Conservation (phyloP, 2,329 filamentous ascomycete species). For the Trichoderma citrinoviride region DNA sequence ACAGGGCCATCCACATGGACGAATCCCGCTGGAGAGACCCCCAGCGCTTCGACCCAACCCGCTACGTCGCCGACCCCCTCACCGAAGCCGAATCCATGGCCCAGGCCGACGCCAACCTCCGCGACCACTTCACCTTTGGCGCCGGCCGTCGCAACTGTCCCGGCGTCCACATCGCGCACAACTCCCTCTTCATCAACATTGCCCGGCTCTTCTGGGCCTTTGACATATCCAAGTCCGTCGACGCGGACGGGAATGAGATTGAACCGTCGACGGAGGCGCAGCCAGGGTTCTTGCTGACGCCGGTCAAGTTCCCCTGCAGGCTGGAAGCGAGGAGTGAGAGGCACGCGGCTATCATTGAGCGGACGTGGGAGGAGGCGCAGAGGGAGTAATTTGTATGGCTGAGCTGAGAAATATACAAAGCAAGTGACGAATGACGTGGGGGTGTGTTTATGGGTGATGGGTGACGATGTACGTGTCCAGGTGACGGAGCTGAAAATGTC, state of each 20-base stretch:
- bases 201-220: slow-evolving; percentile 50
- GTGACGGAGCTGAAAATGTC: background rate
- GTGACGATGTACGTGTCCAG: background rate
- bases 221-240: slow-evolving; percentile 30
- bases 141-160: slow-evolving; percentile 57
- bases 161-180: slow-evolving; percentile 54
- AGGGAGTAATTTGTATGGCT: background rate
- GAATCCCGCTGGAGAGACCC: slow-evolving; percentile 14
- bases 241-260: slow-evolving; percentile 8
- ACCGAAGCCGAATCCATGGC: slow-evolving; percentile 32
- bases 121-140: slow-evolving; percentile 55
- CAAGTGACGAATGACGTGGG: background rate
- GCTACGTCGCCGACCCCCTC: slow-evolving; percentile 29
- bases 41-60: slow-evolving; percentile 12
- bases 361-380: slow-evolving; percentile 10
- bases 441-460: background rate
- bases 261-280: slow-evolving; percentile 12
- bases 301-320: slow-evolving; percentile 7
- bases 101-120: slow-evolving; percentile 38
- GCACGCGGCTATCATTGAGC: slow-evolving; percentile 11
- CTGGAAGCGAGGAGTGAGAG: slow-evolving; percentile 10
- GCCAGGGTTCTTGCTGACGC: slow-evolving; percentile 14
- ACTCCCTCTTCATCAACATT: slow-evolving; percentile 47
- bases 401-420: background rate
- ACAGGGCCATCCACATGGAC: slow-evolving; percentile 21